phyloP scores from a whole-genome alignment of 768 basidiomycete genomes.

The Serendipita sp. region DNA sequence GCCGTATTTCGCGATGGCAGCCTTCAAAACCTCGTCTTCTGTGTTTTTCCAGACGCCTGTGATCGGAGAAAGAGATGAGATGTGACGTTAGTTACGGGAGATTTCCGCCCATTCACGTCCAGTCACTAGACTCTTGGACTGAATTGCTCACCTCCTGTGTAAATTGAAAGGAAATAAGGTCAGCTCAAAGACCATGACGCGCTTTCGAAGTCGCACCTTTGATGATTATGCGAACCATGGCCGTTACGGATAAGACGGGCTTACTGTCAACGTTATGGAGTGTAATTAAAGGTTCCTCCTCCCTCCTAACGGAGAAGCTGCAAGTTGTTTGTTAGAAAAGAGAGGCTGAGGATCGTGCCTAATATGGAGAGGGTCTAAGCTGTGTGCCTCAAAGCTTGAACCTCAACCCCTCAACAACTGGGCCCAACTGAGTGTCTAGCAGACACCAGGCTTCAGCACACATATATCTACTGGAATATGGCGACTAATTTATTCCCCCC shows the following conservation, averaged over 20 bases:
- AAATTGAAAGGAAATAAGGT: background rate
- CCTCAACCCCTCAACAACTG: background rate
- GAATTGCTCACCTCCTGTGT: background rate
- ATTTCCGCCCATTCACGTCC: too few species aligned
- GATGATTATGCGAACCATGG: slow-evolving; percentile 84
- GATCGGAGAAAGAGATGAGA: slow-evolving; percentile 2
- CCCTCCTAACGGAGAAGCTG: too few species aligned
- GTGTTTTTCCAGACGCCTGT: slow-evolving; percentile 50
- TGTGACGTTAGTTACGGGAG: background rate
- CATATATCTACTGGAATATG: background rate
- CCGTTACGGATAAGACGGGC: background rate
- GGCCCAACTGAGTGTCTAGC: too few species aligned
- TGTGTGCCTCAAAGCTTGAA: background rate
- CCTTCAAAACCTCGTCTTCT: slow-evolving; percentile 97
- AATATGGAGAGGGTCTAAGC: background rate
- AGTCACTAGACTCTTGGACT: slow-evolving; percentile 49
- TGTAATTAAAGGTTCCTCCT: too few species aligned
- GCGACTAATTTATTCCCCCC: background rate
- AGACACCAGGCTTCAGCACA: too few species aligned
- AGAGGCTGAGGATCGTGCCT: background rate
- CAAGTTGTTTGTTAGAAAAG: background rate
- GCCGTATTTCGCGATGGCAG: slow-evolving; percentile 94
- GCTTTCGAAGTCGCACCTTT: slow-evolving; percentile 40
- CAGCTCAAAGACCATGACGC: too few species aligned
- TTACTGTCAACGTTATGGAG: too few species aligned